Evolutionary conservation across 2,329 filamentous ascomycete species (phyloP).

Genomic region (Leptographium lundbergii): DNA sequence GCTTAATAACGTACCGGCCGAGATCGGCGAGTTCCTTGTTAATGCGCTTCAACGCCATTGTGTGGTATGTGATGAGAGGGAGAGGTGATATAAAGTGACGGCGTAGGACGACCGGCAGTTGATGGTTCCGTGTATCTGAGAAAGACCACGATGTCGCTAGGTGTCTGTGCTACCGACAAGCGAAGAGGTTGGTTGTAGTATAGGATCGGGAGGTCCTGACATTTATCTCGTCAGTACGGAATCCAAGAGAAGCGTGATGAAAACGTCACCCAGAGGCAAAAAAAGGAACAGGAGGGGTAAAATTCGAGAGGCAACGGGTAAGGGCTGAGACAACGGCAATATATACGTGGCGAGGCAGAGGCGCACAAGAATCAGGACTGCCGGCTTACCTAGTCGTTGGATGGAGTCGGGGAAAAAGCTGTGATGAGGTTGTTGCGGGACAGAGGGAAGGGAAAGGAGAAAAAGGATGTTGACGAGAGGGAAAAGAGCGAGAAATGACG

Average conservation of each 20-base stretch:
- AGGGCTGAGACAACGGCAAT: not conserved
- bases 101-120: not conserved
- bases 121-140: not conserved
- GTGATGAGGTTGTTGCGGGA: conserved; percentile 1
- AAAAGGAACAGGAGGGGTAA: not conserved
- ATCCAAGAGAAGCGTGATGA: conserved; percentile 2
- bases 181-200: not conserved
- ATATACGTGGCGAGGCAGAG: not conserved
- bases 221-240: conserved; percentile 2
- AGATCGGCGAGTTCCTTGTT: conserved; percentile 89
- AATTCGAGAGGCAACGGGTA: not conserved
- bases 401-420: not conserved
- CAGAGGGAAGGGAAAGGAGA: not conserved
- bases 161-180: not conserved
- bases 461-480: not conserved
- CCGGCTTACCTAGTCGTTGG: not conserved
- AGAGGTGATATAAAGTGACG: not conserved
- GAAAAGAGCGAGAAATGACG: conserved; percentile 2
- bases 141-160: not conserved
- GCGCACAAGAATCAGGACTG: not conserved
- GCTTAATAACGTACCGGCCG: conserved; percentile 50
- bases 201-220: not conserved
- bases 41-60: conserved; percentile 86
- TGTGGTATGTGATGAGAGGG: conserved; percentile 12
- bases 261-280: not conserved